Evolutionary conservation across 2,329 filamentous ascomycete species (phyloP), one percentile per base, ranked within the genome.

Genomic region (Davidsoniella virescens): DNA sequence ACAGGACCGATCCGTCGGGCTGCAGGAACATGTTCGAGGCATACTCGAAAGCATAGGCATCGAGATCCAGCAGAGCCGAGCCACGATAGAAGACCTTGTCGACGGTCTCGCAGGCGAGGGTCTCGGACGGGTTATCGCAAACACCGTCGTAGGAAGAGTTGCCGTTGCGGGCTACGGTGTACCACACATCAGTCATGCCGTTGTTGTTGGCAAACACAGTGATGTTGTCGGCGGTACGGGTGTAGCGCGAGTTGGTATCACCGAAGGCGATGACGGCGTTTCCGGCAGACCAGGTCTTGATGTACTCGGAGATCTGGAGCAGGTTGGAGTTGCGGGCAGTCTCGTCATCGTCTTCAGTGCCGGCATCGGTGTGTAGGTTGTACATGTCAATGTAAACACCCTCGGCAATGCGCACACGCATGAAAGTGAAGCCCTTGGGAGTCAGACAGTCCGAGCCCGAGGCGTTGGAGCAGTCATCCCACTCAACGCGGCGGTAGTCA

Each of bases 371-470:
- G 59, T 84, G 80, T 5, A 83, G 57, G 59, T 84, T 83, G 65
- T 82, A 82, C 6, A 75, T 65, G 59, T 83, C 79, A 20, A 80
- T 62, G 53, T 72, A 79, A 6, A 76, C 69, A n/a, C 48, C 48
- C 52, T 48, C 49, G 7, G 67, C 68, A 12, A 81, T 56, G 17
- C 67, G 62, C 39, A 72, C 61, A 10, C 77, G 71, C 77, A 83
- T 81, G 44, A 77, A 76, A 1, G 78, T 82, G 61, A 82, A 82
- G 12, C 80, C 80, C 62, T 84, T 84, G 18, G 78, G 80, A 0
- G 79, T 82, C 54, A 82, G 63, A 59, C 80, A 83, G 60, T 84
- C 80, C 1, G 61, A 57, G 0, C 68, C 69, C 0, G 72, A 75
- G 36, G 69, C 69, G 57, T 75, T 61, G 52, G 72, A 75, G 63